phyloP scores from a whole-genome alignment of 345 rosid species.

The Brassica napus region Da-Ae NC_063449.1:23392501-23393000 shows the following conservation, averaged over 20 bases:
- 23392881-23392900: not conserved
- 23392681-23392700: slow-evolving; percentile 7
- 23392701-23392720: not conserved
- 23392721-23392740: slow-evolving; percentile 13
- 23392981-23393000: not conserved
- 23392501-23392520: slow-evolving; percentile 19
- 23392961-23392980: not conserved
- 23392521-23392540: not conserved
- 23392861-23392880: not conserved
- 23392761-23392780: slow-evolving; percentile 2
- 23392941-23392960: not conserved
- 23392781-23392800: slow-evolving; percentile 20
- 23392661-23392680: slow-evolving; percentile 26
- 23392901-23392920: slow-evolving; percentile 3
- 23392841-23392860: slow-evolving; percentile 24
- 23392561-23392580: slow-evolving; percentile 25
- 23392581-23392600: slow-evolving; percentile 26
- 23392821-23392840: slow-evolving; percentile 9
- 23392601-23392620: slow-evolving; percentile 34
- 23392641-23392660: slow-evolving; percentile 20
- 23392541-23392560: slow-evolving; percentile 10
- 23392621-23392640: slow-evolving; percentile 14
- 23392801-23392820: not conserved
- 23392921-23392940: not conserved
- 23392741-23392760: slow-evolving; percentile 17